These are phyloP conservation scores for Myxozyma neotropica DNA, from an alignment of 805 yeast species.

Conservation along the genomic window DNA sequence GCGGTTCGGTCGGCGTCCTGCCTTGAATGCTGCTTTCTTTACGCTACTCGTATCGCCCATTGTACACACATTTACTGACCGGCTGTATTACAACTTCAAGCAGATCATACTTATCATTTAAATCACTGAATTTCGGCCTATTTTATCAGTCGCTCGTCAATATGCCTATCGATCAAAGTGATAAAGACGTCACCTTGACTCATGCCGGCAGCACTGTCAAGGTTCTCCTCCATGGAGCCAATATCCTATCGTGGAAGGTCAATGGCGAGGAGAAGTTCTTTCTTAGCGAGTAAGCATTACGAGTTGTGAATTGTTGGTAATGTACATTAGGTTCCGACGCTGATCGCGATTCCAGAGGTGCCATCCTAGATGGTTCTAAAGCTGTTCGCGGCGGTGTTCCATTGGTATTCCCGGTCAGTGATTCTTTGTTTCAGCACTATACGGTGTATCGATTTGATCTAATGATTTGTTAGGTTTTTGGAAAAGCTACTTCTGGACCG, in stretches of 20 bases:
- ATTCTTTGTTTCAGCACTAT: too few species aligned
- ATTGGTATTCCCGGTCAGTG: constrained; percentile 76
- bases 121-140: neutral
- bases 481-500: constrained; percentile 63
- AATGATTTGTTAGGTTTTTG: constrained; percentile 46
- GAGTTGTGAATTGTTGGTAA: neutral
- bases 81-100: neutral
- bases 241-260: constrained; percentile 78
- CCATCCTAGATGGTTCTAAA: constrained; percentile 85
- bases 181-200: constrained; percentile 60
- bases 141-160: neutral
- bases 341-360: constrained; percentile 50
- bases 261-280: constrained; percentile 79
- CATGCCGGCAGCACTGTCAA: constrained; percentile 63
- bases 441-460: neutral
- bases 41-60: too few species aligned
- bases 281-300: constrained; percentile 46
- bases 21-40: too few species aligned
- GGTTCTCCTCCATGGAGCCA: constrained; percentile 85
- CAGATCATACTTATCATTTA: neutral
- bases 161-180: constrained; percentile 72
- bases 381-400: constrained; percentile 99
- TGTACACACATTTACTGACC: too few species aligned
- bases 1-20: too few species aligned
- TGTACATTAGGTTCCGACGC: constrained; percentile 43